These are phyloP conservation scores for Kingdonia uniflora DNA, from an alignment of 164 flowering plant genomes.

Conservation along the genomic window DNA sequence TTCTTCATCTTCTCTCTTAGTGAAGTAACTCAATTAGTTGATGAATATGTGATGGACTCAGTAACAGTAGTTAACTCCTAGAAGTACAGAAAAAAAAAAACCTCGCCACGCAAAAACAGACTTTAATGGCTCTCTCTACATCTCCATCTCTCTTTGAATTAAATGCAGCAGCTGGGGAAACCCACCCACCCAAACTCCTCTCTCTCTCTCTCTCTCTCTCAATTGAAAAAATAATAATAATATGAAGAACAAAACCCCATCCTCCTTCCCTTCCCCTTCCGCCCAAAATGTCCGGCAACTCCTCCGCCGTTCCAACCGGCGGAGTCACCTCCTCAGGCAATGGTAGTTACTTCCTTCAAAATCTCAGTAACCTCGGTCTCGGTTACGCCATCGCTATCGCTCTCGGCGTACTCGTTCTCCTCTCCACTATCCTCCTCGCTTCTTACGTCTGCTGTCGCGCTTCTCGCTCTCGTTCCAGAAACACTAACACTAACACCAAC, in stretches of 20 bases:
- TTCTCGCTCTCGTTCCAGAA: constrained; percentile 17
- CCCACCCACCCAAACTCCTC: constrained; percentile 11
- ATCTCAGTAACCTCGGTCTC: constrained; percentile 31
- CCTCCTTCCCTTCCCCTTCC: constrained; percentile 2
- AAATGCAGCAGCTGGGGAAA: constrained; percentile 12
- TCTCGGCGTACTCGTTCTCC: constrained; percentile 45
- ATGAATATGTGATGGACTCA: too few relatives aligned
- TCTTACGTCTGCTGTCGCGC: constrained; percentile 48
- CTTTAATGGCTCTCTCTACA: too few relatives aligned
- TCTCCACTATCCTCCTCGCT: constrained; percentile 40
- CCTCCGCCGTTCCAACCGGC: constrained; percentile 14
- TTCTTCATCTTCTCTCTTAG: too few relatives aligned
- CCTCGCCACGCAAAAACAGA: too few relatives aligned
- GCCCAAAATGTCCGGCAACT: constrained; percentile 2
- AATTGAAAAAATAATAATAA: neutral
- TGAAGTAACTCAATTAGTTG: too few relatives aligned
- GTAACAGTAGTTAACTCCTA: too few relatives aligned
- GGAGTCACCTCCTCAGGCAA: constrained; percentile 8
- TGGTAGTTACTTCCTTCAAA: constrained; percentile 13
- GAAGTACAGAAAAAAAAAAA: too few relatives aligned
- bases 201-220: too few relatives aligned
- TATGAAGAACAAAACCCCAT: constrained; percentile 13
- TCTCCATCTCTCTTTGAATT: too few relatives aligned
- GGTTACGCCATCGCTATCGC: constrained; percentile 53
- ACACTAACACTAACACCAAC: constrained; percentile 5